phyloP scores from a whole-genome alignment of 2,329 filamentous ascomycete genomes.

The Herpotrichia juniperi region DNA sequence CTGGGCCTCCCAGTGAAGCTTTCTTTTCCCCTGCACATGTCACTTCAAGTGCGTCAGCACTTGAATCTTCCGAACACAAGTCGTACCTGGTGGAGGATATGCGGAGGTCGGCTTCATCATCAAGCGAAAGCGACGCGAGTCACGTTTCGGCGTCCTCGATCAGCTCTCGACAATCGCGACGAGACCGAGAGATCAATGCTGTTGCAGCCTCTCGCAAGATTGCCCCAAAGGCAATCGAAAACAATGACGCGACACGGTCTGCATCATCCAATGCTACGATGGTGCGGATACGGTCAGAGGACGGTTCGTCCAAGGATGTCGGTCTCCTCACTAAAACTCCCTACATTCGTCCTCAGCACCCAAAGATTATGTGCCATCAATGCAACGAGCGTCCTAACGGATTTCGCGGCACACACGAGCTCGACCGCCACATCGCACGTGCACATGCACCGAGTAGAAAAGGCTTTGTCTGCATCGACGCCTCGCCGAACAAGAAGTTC shows the following conservation, averaged over 20 bases:
- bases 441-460: slow-evolving; percentile 68
- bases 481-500: slow-evolving; percentile 65
- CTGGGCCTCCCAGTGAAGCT: slow-evolving; percentile 45
- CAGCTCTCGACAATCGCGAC: slow-evolving; percentile 54
- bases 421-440: slow-evolving; percentile 60
- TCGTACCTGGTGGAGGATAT: slow-evolving; percentile 54
- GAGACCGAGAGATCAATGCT: slow-evolving; percentile 56
- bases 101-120: slow-evolving; percentile 55
- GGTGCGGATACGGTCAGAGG: slow-evolving; percentile 57
- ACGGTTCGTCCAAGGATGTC: slow-evolving; percentile 62
- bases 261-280: slow-evolving; percentile 53
- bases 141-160: slow-evolving; percentile 51
- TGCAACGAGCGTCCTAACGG: slow-evolving; percentile 77
- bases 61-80: slow-evolving; percentile 37
- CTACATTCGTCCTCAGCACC: slow-evolving; percentile 69
- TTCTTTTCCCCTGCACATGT: slow-evolving; percentile 37
- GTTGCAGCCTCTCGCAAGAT: slow-evolving; percentile 56
- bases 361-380: slow-evolving; percentile 71
- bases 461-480: slow-evolving; percentile 69
- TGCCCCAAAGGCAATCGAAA: slow-evolving; percentile 51
- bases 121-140: slow-evolving; percentile 48
- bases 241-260: slow-evolving; percentile 32
- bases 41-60: slow-evolving; percentile 40
- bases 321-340: slow-evolving; percentile 58
- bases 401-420: slow-evolving; percentile 85